A percentile compares a stretch with the other conserved stretches of the same genome.
phyloP scores from a whole-genome alignment of 306 rosid species.

The Vigna radiata region DNA sequence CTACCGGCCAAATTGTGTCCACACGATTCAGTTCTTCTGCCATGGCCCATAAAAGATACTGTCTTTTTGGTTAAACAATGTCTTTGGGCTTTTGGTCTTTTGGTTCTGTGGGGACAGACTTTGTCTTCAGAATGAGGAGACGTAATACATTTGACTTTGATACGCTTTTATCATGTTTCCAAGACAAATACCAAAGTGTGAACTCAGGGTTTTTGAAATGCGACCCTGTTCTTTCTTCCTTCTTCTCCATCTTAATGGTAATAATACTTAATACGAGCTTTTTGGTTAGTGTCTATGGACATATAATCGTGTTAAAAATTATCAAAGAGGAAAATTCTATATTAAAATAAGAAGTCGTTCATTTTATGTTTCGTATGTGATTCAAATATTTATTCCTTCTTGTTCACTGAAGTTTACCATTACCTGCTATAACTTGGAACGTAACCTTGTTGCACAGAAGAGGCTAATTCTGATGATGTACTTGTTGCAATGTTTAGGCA shows the following conservation, averaged over 20 bases:
- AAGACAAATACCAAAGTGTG: neutral
- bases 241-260: constrained; percentile 1
- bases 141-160: neutral
- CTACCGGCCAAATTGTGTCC: neutral
- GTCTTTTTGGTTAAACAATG: constrained; percentile 26
- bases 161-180: constrained; percentile 16
- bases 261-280: neutral
- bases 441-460: neutral
- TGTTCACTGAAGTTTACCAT: neutral
- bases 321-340: neutral
- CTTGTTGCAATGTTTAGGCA: constrained; percentile 57
- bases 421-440: neutral
- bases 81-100: constrained; percentile 1
- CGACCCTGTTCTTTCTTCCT: constrained; percentile 11
- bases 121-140: neutral
- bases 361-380: neutral
- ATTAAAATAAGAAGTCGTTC: neutral
- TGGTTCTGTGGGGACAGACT: constrained; percentile 21
- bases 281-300: neutral
- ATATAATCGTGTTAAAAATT: neutral
- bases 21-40: constrained; percentile 3
- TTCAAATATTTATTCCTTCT: no score
- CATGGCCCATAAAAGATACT: neutral
- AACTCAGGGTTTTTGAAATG: neutral
- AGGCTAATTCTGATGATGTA: neutral